phyloP scores from a whole-genome alignment of 306 rosid species.

The Amphicarpaea edgeworthii region DNA sequence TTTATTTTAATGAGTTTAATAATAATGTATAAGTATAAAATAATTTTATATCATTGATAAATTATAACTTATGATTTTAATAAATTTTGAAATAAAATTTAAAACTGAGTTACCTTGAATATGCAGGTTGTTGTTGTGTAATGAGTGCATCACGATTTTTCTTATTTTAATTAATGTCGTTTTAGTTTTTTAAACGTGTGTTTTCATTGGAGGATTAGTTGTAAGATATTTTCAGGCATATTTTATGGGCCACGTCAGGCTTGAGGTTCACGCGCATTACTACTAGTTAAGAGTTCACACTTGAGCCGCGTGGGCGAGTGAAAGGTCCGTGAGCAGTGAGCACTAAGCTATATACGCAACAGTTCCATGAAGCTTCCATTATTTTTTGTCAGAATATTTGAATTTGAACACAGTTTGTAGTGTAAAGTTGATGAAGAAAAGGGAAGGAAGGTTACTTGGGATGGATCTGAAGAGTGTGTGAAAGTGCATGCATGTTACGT shows the following conservation, averaged over 20 bases:
- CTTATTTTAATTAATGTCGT: no score
- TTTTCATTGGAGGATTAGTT: no score
- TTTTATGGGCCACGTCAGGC: neutral
- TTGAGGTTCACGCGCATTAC: neutral
- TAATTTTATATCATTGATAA: no score
- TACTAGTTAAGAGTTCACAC: neutral
- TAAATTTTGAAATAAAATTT: no score
- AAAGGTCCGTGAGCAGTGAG: neutral
- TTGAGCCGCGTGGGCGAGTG: constrained; percentile 36
- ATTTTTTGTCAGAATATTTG: neutral
- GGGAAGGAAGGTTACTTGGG: neutral
- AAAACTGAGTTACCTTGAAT: no score
- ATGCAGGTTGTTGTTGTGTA: no score
- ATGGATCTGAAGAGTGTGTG: neutral
- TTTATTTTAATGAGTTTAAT: no score
- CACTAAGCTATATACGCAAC: constrained; percentile 15
- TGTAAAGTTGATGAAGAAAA: neutral
- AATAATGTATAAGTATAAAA: no score
- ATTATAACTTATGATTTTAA: no score
- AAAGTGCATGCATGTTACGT: neutral
- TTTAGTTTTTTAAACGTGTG: no score
- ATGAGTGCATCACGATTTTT: no score
- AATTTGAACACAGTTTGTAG: neutral
- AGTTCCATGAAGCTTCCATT: constrained; percentile 39
- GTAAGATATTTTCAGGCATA: no score